Evolutionary conservation across 2,329 filamentous ascomycete species (phyloP), one percentile per base, ranked within the genome.

Genomic region (Trichophyton equinum): DNA sequence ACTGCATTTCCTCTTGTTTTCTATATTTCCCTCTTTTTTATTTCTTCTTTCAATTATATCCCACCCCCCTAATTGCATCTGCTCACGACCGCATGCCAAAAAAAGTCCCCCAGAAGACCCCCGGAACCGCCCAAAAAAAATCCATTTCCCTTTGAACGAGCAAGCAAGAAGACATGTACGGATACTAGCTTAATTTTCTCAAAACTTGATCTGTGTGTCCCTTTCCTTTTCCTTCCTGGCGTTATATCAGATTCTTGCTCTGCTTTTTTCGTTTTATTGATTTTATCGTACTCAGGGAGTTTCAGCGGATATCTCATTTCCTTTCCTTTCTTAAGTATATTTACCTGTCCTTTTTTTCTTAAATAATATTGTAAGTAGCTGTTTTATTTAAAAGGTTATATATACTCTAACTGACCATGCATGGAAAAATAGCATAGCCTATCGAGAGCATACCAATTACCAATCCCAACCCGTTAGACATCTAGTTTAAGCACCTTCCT

Each of bases 211-310:
- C 22, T 59, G 42, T 58, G 5, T 51, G 57, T 40, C 20, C 55
- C 20, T 57, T 59, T 47, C 27, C 61, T 58, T 6, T 64, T 62
- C 63, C 40, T 58, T 55, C 47, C 60, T 57, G 22, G 27, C 30
- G 51, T 30, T 33, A 61, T n/a, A 44, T 57, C 27, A 30, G 6
- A 30, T 56, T 40, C 22, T 44, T 30, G 9, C 33, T 38, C 33
- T 13, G 9, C 33, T 9, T 13, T 13, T 38, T 13, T 9, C 33
- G 33, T 38, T 38, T 4, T 13, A 13, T 13, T 38, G 8, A 13
- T 38, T 38, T 38, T 38, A 38, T 38, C 33, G 33, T 30, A 30
- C 27, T 30, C 27, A 38, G 8, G 33, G 33, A 38, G 33, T 38
- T 38, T 38, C 33, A 11, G 33, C 11, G 33, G 33, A 9, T 38